Percentiles rank a stretch among this genome's conserved stretches.
Conservation (phyloP, 306 rosid species). For the Lathyrus tuberosus region DNA sequence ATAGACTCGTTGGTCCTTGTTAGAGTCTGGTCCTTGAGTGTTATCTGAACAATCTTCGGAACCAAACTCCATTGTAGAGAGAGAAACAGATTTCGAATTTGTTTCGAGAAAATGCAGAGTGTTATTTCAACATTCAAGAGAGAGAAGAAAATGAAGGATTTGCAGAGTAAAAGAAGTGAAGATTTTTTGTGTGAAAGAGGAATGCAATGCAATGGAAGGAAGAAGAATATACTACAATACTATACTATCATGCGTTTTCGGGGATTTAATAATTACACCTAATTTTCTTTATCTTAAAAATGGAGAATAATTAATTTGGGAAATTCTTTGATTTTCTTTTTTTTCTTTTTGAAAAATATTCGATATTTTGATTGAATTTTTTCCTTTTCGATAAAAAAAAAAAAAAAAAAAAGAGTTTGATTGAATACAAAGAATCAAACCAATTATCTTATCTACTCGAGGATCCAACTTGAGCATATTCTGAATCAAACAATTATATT, state of each 20-base stretch:
- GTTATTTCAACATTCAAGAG: slow-evolving; percentile 19
- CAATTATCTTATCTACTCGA: too few relatives aligned
- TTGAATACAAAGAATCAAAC: too few relatives aligned
- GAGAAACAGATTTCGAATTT: slow-evolving; percentile 36
- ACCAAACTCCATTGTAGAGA: slow-evolving; percentile 50
- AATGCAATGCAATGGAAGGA: slow-evolving; percentile 12
- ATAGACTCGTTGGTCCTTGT: slow-evolving; percentile 77
- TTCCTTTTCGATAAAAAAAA: too few relatives aligned
- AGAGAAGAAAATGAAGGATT: slow-evolving; percentile 52
- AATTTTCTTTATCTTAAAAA: slow-evolving; percentile 6
- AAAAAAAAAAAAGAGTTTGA: too few relatives aligned
- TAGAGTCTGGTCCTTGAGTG: slow-evolving; percentile 52
- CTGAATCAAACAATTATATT: too few relatives aligned
- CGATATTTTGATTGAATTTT: too few relatives aligned
- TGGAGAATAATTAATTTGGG: neutral
- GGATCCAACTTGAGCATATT: too few relatives aligned
- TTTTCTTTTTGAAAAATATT: too few relatives aligned
- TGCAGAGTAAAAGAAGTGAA: slow-evolving; percentile 70
- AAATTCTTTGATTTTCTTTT: too few relatives aligned
- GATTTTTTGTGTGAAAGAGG: slow-evolving; percentile 56
- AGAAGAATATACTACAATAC: slow-evolving; percentile 32
- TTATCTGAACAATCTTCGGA: slow-evolving; percentile 71
- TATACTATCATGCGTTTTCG: slow-evolving; percentile 16
- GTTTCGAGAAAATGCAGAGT: slow-evolving; percentile 50
- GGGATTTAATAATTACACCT: slow-evolving; percentile 14